Evolutionary conservation across 495 filamentous ascomycete species (phyloP).

Genomic region (Aspergillus nanangensis): DNA sequence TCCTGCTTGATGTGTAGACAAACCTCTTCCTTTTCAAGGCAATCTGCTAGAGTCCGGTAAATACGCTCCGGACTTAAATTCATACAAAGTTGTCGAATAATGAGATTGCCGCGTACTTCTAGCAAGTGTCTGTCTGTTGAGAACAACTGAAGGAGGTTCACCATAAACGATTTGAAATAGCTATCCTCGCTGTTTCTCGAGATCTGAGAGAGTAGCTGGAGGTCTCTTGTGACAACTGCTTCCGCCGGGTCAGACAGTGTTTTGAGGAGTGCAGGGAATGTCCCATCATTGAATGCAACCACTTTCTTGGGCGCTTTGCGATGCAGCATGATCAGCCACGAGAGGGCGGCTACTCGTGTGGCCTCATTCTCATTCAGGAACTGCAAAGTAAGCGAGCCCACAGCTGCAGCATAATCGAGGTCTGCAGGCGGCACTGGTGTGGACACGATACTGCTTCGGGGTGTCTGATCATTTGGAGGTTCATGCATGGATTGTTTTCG

Average conservation of each 20-base stretch:
- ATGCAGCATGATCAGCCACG: constrained; percentile 97
- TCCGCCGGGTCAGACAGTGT: constrained; percentile 95
- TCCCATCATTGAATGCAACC: constrained; percentile 93
- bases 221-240: constrained; percentile 90
- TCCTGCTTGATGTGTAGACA: constrained; percentile 6
- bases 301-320: constrained; percentile 91
- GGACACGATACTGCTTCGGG: constrained; percentile 37
- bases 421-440: constrained; percentile 51
- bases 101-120: constrained; percentile 90
- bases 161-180: constrained; percentile 98
- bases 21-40: constrained; percentile 92
- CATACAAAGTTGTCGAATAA: constrained; percentile 91
- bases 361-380: constrained; percentile 97
- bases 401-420: constrained; percentile 95
- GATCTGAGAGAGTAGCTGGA: constrained; percentile 93
- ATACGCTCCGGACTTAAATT: constrained; percentile 92
- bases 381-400: constrained; percentile 87
- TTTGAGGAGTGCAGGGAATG: constrained; percentile 93
- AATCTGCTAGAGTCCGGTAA: constrained; percentile 92
- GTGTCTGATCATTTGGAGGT: constrained; percentile 41
- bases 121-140: constrained; percentile 87
- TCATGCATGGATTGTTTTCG: constrained; percentile 31
- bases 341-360: constrained; percentile 86
- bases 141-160: constrained; percentile 90
- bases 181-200: constrained; percentile 93